These are phyloP conservation scores for Eutrema japonicum DNA, from an alignment of 345 rosid genomes.

Conservation along the genomic window DNA sequence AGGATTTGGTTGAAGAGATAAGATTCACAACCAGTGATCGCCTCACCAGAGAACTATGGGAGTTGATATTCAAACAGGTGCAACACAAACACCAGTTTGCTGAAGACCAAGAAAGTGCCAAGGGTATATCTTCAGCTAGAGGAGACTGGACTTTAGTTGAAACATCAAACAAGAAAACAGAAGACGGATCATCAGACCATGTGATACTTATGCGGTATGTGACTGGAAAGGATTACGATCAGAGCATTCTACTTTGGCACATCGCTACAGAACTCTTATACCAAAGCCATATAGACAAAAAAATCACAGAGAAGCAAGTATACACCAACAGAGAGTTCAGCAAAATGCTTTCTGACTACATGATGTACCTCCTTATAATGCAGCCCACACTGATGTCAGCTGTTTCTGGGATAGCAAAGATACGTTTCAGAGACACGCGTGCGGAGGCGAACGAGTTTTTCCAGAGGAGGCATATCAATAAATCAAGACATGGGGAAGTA, in stretches of 20 bases:
- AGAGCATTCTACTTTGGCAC: constrained; percentile 62
- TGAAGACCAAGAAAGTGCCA: constrained; percentile 51
- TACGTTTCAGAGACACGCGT: constrained; percentile 57
- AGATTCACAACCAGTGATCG: constrained; percentile 46
- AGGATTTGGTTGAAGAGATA: constrained; percentile 44
- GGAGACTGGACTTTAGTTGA: constrained; percentile 56
- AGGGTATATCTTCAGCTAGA: constrained; percentile 49
- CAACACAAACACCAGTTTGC: constrained; percentile 47
- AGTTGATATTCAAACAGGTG: constrained; percentile 54
- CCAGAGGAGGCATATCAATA: constrained; percentile 26
- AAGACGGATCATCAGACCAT: not conserved
- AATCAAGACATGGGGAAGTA: not conserved
- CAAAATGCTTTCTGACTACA: constrained; percentile 62
- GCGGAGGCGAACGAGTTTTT: constrained; percentile 53
- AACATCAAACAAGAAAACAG: not conserved
- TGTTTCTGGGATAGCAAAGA: constrained; percentile 56
- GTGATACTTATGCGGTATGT: constrained; percentile 41
- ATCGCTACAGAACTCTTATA: constrained; percentile 59
- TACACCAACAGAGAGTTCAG: constrained; percentile 38
- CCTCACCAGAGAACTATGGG: constrained; percentile 57
- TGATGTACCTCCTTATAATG: constrained; percentile 58
- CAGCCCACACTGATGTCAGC: constrained; percentile 59
- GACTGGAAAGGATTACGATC: constrained; percentile 48
- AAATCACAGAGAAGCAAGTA: not conserved
- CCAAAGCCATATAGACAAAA: constrained; percentile 3